Base-by-base conservation (phyloP, 2,329 filamentous ascomycete species). In the Diaporthe velutina region DNA sequence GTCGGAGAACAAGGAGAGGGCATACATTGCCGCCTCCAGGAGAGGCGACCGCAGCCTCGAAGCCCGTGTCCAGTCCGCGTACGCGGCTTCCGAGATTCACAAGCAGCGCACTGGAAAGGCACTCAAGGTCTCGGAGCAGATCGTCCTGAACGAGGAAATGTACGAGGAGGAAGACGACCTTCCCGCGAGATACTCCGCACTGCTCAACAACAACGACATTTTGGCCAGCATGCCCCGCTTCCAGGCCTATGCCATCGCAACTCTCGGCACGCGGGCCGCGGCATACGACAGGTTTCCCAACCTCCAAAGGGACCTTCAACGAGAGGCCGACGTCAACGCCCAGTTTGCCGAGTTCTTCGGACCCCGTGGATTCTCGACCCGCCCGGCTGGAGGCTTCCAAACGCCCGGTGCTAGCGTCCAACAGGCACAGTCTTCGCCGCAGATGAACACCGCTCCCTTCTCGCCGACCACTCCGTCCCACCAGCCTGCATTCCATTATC, bases 121-220 rank as follows among this genome's bases (percentile, higher is more conserved):
- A 2, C 88, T 98, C 75, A 92, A 92, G 78, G 94, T 98, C 74
- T 95, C 93, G 35, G 93, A 96, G 83, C 90, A 97, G 80, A 95
- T 97, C 84, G 95, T 98, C 17, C 87, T 94, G 78, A 95, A 95
- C 77, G 96, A 98, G 82, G 95, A 97, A 82, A 98, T 98, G 95
- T 98, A 98, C 81, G 95, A 98, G 80, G 96, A 98, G 83, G 94
- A 98, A 80, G 94, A 98, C 78, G 94, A 96, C 73, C 82, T 94
- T 33, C 92, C 93, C 1, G 88, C 91, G 75, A 50, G 57, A 5
- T 58, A 61, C 50, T 61, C 70, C 1, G 74, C 68, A 6, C 57
- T 73, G 25, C 70, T 73, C 13, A 17, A 50, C 64, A 75, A 75
- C 55, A 71, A 71, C n/a, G 55, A 58, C 10, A 48, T 71, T n/a